Evolutionary conservation across 2,329 filamentous ascomycete genomes (phyloP), one percentile per base, ranked within the genome.

Genomic region (Bipolaris cookei): DNA sequence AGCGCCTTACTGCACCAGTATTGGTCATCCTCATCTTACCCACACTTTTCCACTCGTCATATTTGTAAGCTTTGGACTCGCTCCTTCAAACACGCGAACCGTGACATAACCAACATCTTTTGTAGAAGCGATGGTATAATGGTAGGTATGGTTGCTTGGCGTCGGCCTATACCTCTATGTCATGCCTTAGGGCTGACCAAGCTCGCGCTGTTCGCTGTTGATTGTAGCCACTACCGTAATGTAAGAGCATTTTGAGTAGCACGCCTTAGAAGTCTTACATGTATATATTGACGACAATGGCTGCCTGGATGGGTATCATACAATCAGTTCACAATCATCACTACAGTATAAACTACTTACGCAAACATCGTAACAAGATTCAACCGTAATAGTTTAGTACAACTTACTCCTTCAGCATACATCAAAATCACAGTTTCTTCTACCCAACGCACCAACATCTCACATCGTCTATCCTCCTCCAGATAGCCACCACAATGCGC

Each of bases 401-500:
- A 14, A 16, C 28, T 30, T 35, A 14, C 16, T 23, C 5, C 3
- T 11, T 20, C 28, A n/a, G 10, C 14, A 23, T 6, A 23, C 14
- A 21, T 4, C 18, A 20, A 32, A 6, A 7, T 14, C 3, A 21
- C 11, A 3, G 3, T 30, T 38, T 5, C 18, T 6, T 4, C 14
- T 16, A 3, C 16, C 3, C n/a, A 39, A 28, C 18, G 5, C n/a
- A 14, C 25, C 0, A 13, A 2, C 11, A 32, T 14, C 16, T 7
- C 4, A 23, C 1, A 2, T 14, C 16, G 18, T 14, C 4, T 28
- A 5, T 6, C 18, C 21, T 18, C 14, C 13, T 39, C 7, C 6
- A 51, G 4, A 55, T 56, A 38, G 60, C 82, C 82, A 46, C 86
- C 82, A 83, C 78, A 82, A 49, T 87, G 83, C 75, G 73, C 62